Base-by-base conservation (phyloP, 2,329 filamentous ascomycete genomes). In the Aspergillus sp. region DNA sequence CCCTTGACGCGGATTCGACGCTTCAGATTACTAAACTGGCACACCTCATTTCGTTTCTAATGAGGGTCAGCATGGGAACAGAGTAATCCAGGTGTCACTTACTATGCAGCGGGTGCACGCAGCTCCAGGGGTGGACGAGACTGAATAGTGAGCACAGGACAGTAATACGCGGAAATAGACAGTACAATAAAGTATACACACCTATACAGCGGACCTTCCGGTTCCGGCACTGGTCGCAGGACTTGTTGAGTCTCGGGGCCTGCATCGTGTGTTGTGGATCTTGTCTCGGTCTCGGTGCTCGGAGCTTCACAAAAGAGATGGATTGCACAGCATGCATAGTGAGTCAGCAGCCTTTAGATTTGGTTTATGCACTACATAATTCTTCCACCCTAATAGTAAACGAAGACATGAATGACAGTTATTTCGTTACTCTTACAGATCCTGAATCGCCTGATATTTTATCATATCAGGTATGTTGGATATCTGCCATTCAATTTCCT, bases 121-220 rank as follows among this genome's bases (percentile, higher is more conserved):
- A 40, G 47, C 17, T 7, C 23, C 27, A 11, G 9, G 8, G 12
- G 17, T n/a, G 35, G 35, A 1, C 35, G 35, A 12, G 14, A 37
- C 35, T 37, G 35, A 14, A 12, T n/a, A 37, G 35, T 37, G 6
- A 37, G 35, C 31, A 33, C 35, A 1, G 12, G 14, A 15, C 33
- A 37, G 44, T 11, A 17, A 48, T 27, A 27, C 24, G 24, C 24
- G 5, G 15, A 9, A 37, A 15, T 6, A 37, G 15, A 15, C 1
- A 37, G 33, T 15, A 15, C 1, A 37, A 15, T 8, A 8, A 5
- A 21, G 3, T 21, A 17, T 12, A 8, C 19, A n/a, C 37, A 53
- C 51, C 31, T n/a, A 49, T 48, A 55, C 39, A 59, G 21, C 46
- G 45, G 27, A 55, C 45, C 37, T 55, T 55, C 2, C 44, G 44